Percentiles rank a stretch among this genome's conserved stretches.
Evolutionary conservation across 2,329 filamentous ascomycete species (phyloP).

Genomic region (Fusarium transvaalense): DNA sequence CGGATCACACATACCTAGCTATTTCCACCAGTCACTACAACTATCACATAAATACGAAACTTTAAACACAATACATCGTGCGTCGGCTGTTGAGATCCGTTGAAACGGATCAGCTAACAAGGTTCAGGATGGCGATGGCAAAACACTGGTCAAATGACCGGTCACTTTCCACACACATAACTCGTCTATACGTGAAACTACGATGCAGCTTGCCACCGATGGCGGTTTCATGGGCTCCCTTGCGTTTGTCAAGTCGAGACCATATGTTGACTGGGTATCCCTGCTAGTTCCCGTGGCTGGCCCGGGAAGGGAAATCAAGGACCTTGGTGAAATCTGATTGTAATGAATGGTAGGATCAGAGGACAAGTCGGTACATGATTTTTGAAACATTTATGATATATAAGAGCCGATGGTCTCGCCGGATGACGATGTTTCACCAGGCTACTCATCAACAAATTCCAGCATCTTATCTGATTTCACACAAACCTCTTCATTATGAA

Average conservation of each 20-base stretch:
- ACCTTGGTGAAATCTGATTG: slow-evolving; percentile 1
- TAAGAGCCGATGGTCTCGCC: background rate
- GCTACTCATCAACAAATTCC: background rate
- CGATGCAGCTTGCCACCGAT: background rate
- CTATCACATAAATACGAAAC: slow-evolving; percentile 13
- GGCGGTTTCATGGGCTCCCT: slow-evolving; percentile 14
- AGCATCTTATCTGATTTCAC: no score
- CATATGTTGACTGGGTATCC: slow-evolving; percentile 1
- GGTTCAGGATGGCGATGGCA: background rate
- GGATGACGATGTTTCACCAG: background rate
- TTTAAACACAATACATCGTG: slow-evolving; percentile 11
- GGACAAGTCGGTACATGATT: background rate
- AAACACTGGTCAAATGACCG: slow-evolving; percentile 18
- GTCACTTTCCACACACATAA: background rate
- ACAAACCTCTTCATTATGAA: slow-evolving; percentile 40
- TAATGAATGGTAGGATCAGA: background rate
- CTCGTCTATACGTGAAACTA: slow-evolving; percentile 2
- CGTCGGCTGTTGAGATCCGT: slow-evolving; percentile 5
- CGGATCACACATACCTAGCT: background rate
- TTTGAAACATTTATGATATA: background rate
- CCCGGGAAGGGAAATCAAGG: slow-evolving; percentile 17
- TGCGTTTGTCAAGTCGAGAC: slow-evolving; percentile 5
- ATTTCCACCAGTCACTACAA: slow-evolving; percentile 30
- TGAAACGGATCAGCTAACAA: slow-evolving; percentile 13
- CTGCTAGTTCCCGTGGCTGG: slow-evolving; percentile 30